These are phyloP conservation scores for Brassica balearica DNA, from an alignment of 441 rosid species.

Conservation along the genomic window DNA sequence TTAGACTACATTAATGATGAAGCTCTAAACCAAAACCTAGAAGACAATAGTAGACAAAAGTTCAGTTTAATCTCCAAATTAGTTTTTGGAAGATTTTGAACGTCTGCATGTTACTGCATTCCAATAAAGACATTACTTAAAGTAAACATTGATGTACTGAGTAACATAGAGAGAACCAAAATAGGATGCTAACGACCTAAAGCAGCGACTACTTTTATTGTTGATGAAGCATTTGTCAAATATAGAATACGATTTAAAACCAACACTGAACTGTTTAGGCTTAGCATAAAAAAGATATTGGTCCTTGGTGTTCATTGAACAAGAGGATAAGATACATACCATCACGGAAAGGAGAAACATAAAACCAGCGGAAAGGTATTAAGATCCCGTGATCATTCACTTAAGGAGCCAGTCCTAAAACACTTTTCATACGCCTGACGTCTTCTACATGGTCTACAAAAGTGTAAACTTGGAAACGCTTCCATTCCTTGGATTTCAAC, in stretches of 20 bases:
- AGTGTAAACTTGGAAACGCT: background rate
- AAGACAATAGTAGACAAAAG: background rate
- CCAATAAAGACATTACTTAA: too few relatives aligned
- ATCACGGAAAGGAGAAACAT: background rate
- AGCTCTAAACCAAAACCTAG: constrained; percentile 2
- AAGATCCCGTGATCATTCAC: background rate
- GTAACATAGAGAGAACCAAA: too few relatives aligned
- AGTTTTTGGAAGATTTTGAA: too few relatives aligned
- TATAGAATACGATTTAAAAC: background rate
- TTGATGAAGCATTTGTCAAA: background rate
- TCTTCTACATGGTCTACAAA: background rate
- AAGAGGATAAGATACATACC: background rate
- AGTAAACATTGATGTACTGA: too few relatives aligned
- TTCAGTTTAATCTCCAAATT: too few relatives aligned
- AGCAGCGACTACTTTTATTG: too few relatives aligned
- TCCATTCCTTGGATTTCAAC: background rate
- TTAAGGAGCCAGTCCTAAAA: background rate
- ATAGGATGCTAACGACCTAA: too few relatives aligned
- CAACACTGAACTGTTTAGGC: background rate
- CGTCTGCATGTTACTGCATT: too few relatives aligned
- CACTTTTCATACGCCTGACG: background rate
- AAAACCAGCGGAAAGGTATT: background rate
- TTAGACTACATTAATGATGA: constrained; percentile 28
- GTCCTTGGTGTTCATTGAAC: background rate
- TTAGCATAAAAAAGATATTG: background rate